These are phyloP conservation scores for Talaromyces adpressus DNA, from an alignment of 495 filamentous ascomycete genomes.

Conservation along the genomic window DNA sequence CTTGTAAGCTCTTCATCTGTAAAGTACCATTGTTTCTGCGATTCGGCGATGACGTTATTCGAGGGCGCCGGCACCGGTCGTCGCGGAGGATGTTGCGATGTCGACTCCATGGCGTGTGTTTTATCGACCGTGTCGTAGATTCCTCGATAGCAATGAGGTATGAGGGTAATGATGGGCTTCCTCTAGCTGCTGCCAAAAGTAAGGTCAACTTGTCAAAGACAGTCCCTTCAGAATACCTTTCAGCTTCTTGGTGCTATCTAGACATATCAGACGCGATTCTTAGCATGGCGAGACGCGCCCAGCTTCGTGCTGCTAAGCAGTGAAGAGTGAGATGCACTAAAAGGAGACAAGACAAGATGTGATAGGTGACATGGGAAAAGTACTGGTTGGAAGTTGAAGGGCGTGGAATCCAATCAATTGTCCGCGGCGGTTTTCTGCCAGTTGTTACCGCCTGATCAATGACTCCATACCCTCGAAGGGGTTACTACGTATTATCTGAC, in stretches of 20 bases:
- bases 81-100: constrained; percentile 17
- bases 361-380: not conserved
- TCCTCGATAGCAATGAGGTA: not conserved
- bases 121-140: not conserved
- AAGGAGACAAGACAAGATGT: not conserved
- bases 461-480: not conserved
- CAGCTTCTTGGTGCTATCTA: not conserved
- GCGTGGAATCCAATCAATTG: not conserved
- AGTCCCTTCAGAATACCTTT: not conserved
- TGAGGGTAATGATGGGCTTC: not conserved
- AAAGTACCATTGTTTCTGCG: constrained; percentile 81
- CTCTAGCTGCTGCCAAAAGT: not conserved
- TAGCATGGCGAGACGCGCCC: constrained; percentile 1
- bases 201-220: not conserved
- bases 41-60: constrained; percentile 43
- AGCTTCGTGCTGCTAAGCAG: not conserved
- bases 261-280: not conserved
- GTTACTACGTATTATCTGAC: not conserved
- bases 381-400: not conserved
- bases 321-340: not conserved
- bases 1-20: constrained; percentile 71
- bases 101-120: constrained; percentile 25
- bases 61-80: constrained; percentile 42
- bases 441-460: not conserved
- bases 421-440: not conserved